Evolutionary conservation across 2,329 filamentous ascomycete species (phyloP), one percentile per base, ranked within the genome.

Genomic region (Didymella glomerata): DNA sequence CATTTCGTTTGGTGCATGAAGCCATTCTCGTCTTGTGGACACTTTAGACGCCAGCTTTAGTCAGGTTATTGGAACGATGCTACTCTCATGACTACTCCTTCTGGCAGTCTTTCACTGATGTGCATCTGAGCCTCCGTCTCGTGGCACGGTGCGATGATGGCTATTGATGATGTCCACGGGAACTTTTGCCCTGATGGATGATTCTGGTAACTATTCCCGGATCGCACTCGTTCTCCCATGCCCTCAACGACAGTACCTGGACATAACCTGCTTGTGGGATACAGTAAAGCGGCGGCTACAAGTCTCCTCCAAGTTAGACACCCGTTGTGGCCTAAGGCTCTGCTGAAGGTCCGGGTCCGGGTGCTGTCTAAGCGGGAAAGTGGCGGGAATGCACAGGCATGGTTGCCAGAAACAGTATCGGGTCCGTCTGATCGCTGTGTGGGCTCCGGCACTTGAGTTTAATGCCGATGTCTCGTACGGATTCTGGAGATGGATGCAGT

Each of bases 261-360:
- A 5, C 22, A 18, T 49, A 48, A 27, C n/a, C 38, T n/a, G 20
- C 20, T 24, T 10, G 22, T 25, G 41, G 46, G 20, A 32, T 51
- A 18, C 54, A 46, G 9, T 56, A 46, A n/a, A 10, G 14, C 18
- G 11, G 54, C 54, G 48, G 54, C 22, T 57, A 34, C 20, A 36
- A 30, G 8, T 18, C 42, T 42, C 30, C 11, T 14, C 24, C 14
- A 2, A 22, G 54, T 24, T 57, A 57, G 42, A 20, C 22, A 42
- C 6, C 48, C 42, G 54, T 28, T 5, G 10, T 22, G 22, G 18
- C 20, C 13, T 40, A 40, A 49, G 46, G 47, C 40, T 49, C 53
- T 56, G 46, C 28, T 55, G 28, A 46, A 45, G 28, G n/a, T 22
- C 42, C 34, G 32, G 46, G 25, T 40, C 14, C 32, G 48, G 48